These are phyloP conservation scores for Psilocybe sp. DNA, from an alignment of 768 basidiomycete species.

Conservation along the genomic window DNA sequence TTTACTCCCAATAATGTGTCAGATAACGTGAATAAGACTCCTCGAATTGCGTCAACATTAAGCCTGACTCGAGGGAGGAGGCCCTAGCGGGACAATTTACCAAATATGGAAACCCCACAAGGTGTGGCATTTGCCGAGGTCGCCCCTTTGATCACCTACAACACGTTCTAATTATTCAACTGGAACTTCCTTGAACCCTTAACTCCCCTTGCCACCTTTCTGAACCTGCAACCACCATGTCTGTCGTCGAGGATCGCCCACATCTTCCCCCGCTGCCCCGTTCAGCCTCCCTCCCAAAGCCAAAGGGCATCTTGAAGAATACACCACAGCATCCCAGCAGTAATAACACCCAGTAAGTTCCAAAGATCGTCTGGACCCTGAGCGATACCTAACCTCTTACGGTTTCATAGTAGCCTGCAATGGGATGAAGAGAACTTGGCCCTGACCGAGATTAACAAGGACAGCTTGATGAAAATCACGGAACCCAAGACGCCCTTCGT, in stretches of 20 bases:
- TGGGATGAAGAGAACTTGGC: conserved; percentile 97
- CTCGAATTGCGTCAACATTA: too few relatives aligned
- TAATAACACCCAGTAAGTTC: conserved; percentile 46
- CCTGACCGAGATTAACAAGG: conserved; percentile 89
- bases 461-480: conserved; percentile 97
- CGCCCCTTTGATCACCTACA: neutral
- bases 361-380: conserved; percentile 1
- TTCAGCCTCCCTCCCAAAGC: conserved; percentile 67
- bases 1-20: too few relatives aligned
- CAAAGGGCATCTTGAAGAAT: conserved; percentile 90
- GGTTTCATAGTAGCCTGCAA: conserved; percentile 59
- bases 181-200: too few relatives aligned
- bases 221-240: conserved; percentile 16
- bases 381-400: conserved; percentile 6
- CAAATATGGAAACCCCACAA: neutral
- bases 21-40: too few relatives aligned
- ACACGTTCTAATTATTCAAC: conserved; percentile 3
- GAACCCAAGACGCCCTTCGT: conserved; percentile 98
- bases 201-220: neutral
- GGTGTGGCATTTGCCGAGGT: neutral
- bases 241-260: conserved; percentile 37
- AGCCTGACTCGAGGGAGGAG: neutral
- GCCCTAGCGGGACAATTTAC: neutral
- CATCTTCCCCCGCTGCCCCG: conserved; percentile 52
- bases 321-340: conserved; percentile 45